Evolutionary conservation across 441 rosid species (phyloP), one percentile per base, ranked within the genome.

Genomic region (Arabidopsis lyrata): DNA sequence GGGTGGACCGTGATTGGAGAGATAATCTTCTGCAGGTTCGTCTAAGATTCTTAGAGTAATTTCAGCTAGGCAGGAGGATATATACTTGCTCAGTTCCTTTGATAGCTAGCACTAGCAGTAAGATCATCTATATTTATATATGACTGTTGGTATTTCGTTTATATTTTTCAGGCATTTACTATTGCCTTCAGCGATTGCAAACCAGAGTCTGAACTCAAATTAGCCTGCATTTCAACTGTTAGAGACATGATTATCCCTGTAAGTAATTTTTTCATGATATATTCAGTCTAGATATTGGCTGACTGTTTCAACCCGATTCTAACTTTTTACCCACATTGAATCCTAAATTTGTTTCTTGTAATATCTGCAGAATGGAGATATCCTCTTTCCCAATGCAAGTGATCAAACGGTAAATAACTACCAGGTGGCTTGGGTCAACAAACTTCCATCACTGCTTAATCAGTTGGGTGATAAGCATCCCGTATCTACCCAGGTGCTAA

Each of bases 121-220:
- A 53, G 68, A 34, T 50, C 35, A 34, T 53, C n/a, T 29, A 2
- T 34, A 34, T 45, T 45, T 45, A 34, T 5, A 66, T 39, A 39
- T 63, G 45, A 70, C 39, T 63, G 36, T 52, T 48, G 14, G 66
- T 53, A 68, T 63, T 41, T 16, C 4, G 1, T 58, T 12, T 50
- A 13, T 44, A 13, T 72, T 18, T 64, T 81, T 70, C 92, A 93
- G 99, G 97, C 97, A 59, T 96, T 96, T 82, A 90, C 95, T n/a
- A 55, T 18, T 70, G 76, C 93, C 70, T 93, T 90, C 80, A 83
- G 66, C 74, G 77, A 74, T 62, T 91, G 96, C 79, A 81, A 80
- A 74, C 90, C 91, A 42, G 90, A 81, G 63, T 91, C 97, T 77
- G 38, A 83, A 15, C 78, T 89, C 50, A 91, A 84, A 56, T 52